Percentiles rank a stretch among this genome's conserved stretches.
These are phyloP conservation scores for Cordyceps sp. DNA, from an alignment of 2,329 filamentous ascomycete species.

Conservation along the genomic window DNA sequence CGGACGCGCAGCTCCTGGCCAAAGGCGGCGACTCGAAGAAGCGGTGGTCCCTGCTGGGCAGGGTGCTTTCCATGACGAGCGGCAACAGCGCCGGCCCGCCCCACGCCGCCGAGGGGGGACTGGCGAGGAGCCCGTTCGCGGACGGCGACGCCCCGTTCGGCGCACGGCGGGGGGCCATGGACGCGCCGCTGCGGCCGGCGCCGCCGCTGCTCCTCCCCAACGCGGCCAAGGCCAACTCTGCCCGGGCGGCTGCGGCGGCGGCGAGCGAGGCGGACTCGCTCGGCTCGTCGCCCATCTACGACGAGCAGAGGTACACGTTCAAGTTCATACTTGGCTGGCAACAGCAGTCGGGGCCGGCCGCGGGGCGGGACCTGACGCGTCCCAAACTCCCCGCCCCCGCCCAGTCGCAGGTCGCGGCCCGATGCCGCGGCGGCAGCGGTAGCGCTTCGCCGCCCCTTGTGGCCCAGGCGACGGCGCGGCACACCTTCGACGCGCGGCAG, in stretches of 20 bases:
- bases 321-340: conserved; percentile 59
- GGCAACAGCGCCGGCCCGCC: conserved; percentile 4
- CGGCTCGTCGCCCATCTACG: conserved; percentile 36
- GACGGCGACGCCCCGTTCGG: not conserved
- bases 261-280: conserved; percentile 29
- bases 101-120: not conserved
- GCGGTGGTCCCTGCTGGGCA: conserved; percentile 46
- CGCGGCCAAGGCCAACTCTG: conserved; percentile 8
- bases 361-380: conserved; percentile 45
- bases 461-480: not conserved
- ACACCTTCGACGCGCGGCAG: not conserved
- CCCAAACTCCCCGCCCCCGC: conserved; percentile 57
- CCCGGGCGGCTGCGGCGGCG: conserved; percentile 20
- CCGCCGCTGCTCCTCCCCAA: not conserved
- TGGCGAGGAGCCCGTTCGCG: not conserved
- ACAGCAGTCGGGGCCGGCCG: conserved; percentile 33
- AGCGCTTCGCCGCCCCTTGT: not conserved
- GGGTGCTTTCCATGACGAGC: conserved; percentile 31
- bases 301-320: conserved; percentile 47
- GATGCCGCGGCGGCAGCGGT: conserved; percentile 21
- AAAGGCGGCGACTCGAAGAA: conserved; percentile 33
- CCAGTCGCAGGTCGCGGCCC: conserved; percentile 40
- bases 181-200: conserved; percentile 4
- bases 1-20: conserved; percentile 9
- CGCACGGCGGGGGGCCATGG: conserved; percentile 31